Evolutionary conservation across 306 rosid species (phyloP).

Genomic region (Lathyrus tuberosus): DNA sequence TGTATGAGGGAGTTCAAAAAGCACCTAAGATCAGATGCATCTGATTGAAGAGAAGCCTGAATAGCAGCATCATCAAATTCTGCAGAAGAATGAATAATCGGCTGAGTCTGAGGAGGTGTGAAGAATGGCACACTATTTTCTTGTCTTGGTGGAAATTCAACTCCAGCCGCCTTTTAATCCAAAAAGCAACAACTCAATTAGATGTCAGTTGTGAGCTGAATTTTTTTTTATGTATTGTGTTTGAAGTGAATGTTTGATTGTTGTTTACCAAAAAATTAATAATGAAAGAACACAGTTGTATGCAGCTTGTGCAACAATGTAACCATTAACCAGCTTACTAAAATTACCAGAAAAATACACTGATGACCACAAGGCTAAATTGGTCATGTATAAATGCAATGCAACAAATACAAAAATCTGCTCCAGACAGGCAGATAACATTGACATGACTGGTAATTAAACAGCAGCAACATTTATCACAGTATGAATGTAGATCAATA

Average conservation of each 20-base stretch:
- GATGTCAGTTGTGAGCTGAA: conserved; percentile 23
- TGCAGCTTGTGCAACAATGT: conserved; percentile 19
- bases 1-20: conserved; percentile 25
- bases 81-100: conserved; percentile 50
- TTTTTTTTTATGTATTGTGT: not conserved
- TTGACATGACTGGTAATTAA: conserved; percentile 13
- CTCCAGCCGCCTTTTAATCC: conserved; percentile 75
- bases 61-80: conserved; percentile 69
- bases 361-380: conserved; percentile 14
- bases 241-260: not conserved
- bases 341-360: conserved; percentile 29
- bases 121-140: conserved; percentile 84
- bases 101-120: conserved; percentile 94
- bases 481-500: conserved; percentile 12
- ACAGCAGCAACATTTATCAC: conserved; percentile 1
- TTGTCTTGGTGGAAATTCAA: conserved; percentile 89
- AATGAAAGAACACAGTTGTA: conserved; percentile 11
- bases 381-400: conserved; percentile 20
- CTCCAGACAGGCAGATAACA: conserved; percentile 13
- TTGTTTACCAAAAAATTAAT: conserved; percentile 11
- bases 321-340: conserved; percentile 27
- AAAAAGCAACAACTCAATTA: conserved; percentile 36
- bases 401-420: conserved; percentile 21
- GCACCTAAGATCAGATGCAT: conserved; percentile 88
- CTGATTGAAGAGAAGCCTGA: conserved; percentile 92